Conservation (phyloP, 2,329 filamentous ascomycete genomes). For the Diaporthe caulivora region DNA sequence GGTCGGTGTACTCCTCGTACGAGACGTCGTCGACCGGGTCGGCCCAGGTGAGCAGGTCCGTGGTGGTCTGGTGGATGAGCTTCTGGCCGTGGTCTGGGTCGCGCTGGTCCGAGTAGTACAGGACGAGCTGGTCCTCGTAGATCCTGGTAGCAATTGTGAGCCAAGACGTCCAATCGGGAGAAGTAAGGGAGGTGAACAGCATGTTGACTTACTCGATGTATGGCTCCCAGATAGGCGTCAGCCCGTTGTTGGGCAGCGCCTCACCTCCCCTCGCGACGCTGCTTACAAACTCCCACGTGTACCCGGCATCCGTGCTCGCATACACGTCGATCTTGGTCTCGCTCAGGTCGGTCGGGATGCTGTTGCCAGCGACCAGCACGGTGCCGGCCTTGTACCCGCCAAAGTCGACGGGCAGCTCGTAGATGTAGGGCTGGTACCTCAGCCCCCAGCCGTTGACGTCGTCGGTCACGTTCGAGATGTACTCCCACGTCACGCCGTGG, state of each 20-base stretch:
- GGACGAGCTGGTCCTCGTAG: constrained; percentile 69
- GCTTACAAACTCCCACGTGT: constrained; percentile 76
- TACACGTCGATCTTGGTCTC: constrained; percentile 78
- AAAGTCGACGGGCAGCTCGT: constrained; percentile 69
- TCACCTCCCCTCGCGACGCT: constrained; percentile 74
- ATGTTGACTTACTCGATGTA: constrained; percentile 62
- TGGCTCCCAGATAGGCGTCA: constrained; percentile 80
- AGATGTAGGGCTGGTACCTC: constrained; percentile 78
- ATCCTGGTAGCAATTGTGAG: constrained; percentile 41
- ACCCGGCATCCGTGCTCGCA: constrained; percentile 70
- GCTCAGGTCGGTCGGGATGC: constrained; percentile 67
- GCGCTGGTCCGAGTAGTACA: constrained; percentile 80
- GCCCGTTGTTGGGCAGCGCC: constrained; percentile 72
- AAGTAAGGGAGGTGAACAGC: background rate
- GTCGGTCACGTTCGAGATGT: constrained; percentile 73
- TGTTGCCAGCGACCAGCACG: constrained; percentile 71
- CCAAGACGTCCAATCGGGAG: background rate
- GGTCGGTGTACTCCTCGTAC: constrained; percentile 71
- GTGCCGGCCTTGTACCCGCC: constrained; percentile 72
- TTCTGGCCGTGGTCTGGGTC: constrained; percentile 76
- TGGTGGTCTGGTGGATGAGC: constrained; percentile 72
- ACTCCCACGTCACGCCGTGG: constrained; percentile 70
- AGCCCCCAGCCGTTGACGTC: constrained; percentile 74
- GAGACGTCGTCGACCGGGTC: constrained; percentile 71
- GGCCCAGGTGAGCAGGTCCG: constrained; percentile 71